Evolutionary conservation across 1,139 yeast genomes (phyloP), one percentile per base, ranked within the genome.

Genomic region (Scheffersomyces cryptocercus): DNA sequence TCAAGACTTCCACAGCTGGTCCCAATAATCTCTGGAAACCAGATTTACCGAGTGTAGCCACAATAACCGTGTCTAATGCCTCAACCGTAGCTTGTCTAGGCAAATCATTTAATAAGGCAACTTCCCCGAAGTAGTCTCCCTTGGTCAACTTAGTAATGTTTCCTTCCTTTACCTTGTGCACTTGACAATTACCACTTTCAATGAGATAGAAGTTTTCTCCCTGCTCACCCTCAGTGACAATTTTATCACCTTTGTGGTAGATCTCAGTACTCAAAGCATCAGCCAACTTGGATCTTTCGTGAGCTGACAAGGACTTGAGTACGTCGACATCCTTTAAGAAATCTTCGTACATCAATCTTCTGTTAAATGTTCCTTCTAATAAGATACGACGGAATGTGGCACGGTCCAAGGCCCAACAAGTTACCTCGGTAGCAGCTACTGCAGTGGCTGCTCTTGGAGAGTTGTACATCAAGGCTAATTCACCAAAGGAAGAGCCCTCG

Each of bases 401-500:
- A 61, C 99, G 82, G 67, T 93, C 99, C 56, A 93, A 77, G 1
- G 96, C 95, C 97, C 97, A 93, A 53, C 76, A 70, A 9, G 70
- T 66, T 41, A 91, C 77, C 29, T 79, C 80, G 57, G 85, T 79
- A 29, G 82, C 77, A 8, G 97, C 96, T 15, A 77, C 61, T 1
- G 89, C 98, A 1, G 98, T 90, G 13, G 98, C 99, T 5, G 98
- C 99, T 67, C 99, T 82, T 48, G 98, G 98, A 15, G 97, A 84
- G 67, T 93, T 93, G 72, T 93, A 93, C 97, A 93, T 90, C 57
- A 93, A 79, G 1, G 99, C 99, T 59, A 93, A 78, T 66, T 93
- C 99, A 58, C 99, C 99, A 68, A 93, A 93, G 37, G 95, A 85
- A 5, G 96, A 82, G 4, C 98, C 97, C 38, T 89, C 83, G 15